Conservation (phyloP, 768 basidiomycete genomes). For the Auriscalpium microsporum region DNA sequence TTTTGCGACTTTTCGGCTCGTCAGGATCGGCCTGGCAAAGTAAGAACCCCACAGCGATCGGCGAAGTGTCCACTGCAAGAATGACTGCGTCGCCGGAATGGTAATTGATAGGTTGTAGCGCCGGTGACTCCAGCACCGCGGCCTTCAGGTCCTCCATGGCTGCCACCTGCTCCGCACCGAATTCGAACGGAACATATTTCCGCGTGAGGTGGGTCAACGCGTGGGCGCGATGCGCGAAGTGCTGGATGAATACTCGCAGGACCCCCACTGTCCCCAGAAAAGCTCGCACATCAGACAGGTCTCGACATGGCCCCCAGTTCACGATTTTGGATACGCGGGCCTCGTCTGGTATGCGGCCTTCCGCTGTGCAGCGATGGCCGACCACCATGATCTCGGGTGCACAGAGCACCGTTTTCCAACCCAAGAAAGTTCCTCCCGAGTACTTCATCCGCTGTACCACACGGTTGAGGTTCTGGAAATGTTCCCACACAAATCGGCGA, state of each 20-base stretch:
- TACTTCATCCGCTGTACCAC: constrained; percentile 31
- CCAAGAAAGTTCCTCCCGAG: constrained; percentile 29
- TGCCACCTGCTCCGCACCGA: constrained; percentile 3
- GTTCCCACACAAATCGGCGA: constrained; percentile 31
- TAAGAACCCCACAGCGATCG: constrained; percentile 19
- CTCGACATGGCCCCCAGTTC: constrained; percentile 15
- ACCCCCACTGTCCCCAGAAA: constrained; percentile 20
- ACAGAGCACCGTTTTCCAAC: constrained; percentile 27
- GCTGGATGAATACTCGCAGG: constrained; percentile 15
- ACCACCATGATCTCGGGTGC: constrained; percentile 22
- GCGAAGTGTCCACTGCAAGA: constrained; percentile 20
- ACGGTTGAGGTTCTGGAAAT: constrained; percentile 27
- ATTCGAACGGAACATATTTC: constrained; percentile 17
- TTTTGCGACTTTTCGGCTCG: constrained; percentile 5
- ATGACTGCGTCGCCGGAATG: constrained; percentile 8
- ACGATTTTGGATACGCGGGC: constrained; percentile 18
- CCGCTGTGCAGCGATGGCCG: constrained; percentile 29
- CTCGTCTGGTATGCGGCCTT: constrained; percentile 25
- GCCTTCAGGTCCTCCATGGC: constrained; percentile 16
- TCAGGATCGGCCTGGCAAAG: constrained; percentile 19
- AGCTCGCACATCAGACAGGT: constrained; percentile 16
- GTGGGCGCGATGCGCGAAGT: constrained; percentile 16
- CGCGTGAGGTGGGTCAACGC: constrained; percentile 14
- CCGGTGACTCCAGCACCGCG: neutral
- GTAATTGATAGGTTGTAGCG: constrained; percentile 13